Base-by-base conservation (phyloP, 495 filamentous ascomycete species). In the Sporormia fimetaria region DNA sequence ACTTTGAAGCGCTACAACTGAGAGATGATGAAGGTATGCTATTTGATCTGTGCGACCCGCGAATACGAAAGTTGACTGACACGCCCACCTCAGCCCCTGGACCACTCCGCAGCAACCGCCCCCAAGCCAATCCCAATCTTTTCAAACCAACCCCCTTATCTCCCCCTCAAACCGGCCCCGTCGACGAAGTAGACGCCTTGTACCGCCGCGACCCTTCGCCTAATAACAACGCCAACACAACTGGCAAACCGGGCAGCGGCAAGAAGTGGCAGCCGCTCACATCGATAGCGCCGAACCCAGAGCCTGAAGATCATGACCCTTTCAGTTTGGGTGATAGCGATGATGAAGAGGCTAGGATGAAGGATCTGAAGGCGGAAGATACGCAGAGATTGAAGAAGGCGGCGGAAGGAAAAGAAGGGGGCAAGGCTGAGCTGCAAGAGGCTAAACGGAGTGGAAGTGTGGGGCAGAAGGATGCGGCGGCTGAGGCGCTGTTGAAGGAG, bases 231-330 rank as follows among this genome's bases (percentile, higher is more conserved):
- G 18, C 61, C 67, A 15, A 67, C 64, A 66, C 66, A 12, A 57
- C 57, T 16, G 53, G 61, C 26, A 57, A 62, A 17, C 49, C 61
- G 1, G 59, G 62, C n/a, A n/a, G n/a, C 17, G 68, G 66, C 55
- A 90, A 83, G 69, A 98, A 98, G 66, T 98, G 90, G 90, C 88
- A 98, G 60, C 90, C 92, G 11, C 65, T 98, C 37, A 81, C 85
- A 21, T 74, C 80, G 0, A 75, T 94, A 4, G 87, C 92, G 30
- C 90, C 92, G 4, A 80, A 74, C 36, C 90, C 92, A 22, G 62
- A 55, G 34, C 78, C 88, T 30, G 76, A 74, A 7, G 88, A 98
- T 46, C 83, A 92, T 51, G 90, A 98, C 55, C 90, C 90, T 0
- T 98, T 98, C 62, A 93, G 84, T 52, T 72, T 98, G 7, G 90